Evolutionary conservation across 1,284 basidiomycete genomes (phyloP).

Genomic region (Caloboletus inedulis): DNA sequence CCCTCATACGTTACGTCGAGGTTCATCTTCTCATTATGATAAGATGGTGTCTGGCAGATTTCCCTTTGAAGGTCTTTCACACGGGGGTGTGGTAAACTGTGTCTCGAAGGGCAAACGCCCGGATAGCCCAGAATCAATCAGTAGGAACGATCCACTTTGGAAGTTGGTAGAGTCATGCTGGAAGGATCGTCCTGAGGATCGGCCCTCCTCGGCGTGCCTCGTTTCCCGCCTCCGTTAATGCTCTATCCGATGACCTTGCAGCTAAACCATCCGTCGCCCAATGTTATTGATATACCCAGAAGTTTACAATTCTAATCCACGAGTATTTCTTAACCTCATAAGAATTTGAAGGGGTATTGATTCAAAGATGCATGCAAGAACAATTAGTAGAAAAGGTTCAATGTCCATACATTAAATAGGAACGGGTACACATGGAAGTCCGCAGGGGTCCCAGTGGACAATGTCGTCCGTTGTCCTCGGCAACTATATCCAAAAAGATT

Average conservation of each 20-base stretch:
- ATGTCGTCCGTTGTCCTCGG: conserved; percentile 1
- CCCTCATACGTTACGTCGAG: background rate
- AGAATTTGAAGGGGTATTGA: conserved; percentile 1
- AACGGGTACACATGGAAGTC: conserved; percentile 13
- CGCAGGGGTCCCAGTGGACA: background rate
- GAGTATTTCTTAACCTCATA: background rate
- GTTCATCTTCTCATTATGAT: background rate
- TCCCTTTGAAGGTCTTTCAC: conserved; percentile 14
- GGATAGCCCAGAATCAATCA: conserved; percentile 7
- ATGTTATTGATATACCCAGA: background rate
- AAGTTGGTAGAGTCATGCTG: conserved; percentile 10
- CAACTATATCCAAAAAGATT: conserved; percentile 8
- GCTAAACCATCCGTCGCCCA: background rate
- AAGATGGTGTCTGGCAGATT: conserved; percentile 27
- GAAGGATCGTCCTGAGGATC: conserved; percentile 2
- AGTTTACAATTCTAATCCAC: background rate
- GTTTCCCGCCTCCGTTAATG: conserved; percentile 1
- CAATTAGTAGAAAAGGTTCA: conserved; percentile 22
- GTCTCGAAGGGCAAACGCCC: conserved; percentile 7
- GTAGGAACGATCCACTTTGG: conserved; percentile 19
- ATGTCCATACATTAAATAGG: conserved; percentile 19
- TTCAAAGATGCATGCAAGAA: conserved; percentile 10
- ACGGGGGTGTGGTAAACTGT: background rate
- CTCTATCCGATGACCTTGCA: background rate
- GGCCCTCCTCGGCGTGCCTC: conserved; percentile 17